phyloP scores from a whole-genome alignment of 83 land plant species.

The Picea engelmannii region DNA sequence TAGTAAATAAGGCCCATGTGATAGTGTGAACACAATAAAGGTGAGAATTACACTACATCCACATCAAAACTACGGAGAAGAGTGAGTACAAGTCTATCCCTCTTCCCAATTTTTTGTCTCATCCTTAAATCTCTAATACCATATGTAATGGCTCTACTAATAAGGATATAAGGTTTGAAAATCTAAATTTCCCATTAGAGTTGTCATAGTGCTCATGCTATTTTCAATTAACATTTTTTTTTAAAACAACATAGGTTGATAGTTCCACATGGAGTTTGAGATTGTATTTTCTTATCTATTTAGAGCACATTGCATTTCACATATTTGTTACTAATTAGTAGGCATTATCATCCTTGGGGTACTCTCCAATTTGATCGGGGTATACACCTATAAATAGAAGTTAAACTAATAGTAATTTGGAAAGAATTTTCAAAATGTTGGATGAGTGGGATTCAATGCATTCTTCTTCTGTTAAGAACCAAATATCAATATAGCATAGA shows the following conservation, averaged over 20 bases:
- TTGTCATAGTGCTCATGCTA: neutral
- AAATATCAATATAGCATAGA: too few species aligned
- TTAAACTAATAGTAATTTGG: neutral
- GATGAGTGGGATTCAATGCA: conserved; percentile 9
- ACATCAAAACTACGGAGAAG: too few species aligned
- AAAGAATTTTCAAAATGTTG: conserved; percentile 10
- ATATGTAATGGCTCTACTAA: too few species aligned
- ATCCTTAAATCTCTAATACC: too few species aligned
- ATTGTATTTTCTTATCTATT: neutral
- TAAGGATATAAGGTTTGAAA: neutral
- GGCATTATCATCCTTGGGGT: neutral
- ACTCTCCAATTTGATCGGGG: neutral
- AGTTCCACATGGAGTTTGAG: neutral
- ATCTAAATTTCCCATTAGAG: neutral
- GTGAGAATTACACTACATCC: too few species aligned
- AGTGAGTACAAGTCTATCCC: too few species aligned
- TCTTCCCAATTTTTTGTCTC: too few species aligned
- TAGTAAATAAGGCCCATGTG: too few species aligned
- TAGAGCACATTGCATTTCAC: neutral
- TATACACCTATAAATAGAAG: neutral
- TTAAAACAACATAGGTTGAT: neutral
- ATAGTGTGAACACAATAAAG: too few species aligned
- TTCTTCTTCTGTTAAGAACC: conserved; percentile 9
- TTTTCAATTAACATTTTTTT: neutral
- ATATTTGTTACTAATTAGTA: too few species aligned